Evolutionary conservation across 768 basidiomycete species (phyloP), one percentile per base, ranked within the genome.

Genomic region (Leccinum incarnatum): DNA sequence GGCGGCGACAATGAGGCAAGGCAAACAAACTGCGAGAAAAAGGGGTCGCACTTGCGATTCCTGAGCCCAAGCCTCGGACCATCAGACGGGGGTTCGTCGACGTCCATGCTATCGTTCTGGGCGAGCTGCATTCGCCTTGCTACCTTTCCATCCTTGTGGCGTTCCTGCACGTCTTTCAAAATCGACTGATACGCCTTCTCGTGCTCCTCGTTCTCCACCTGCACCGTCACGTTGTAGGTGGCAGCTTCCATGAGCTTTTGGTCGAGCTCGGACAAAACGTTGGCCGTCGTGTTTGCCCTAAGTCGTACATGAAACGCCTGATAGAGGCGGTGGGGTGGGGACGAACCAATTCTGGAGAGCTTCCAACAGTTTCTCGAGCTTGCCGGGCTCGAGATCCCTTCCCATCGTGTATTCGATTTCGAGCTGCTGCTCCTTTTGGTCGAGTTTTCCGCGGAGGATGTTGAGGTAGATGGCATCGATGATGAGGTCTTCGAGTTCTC

Each of bases 391-490:
- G n/a, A 98, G 77, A 74, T 99, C 96, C 55, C 96, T 76, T 0
- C 96, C 96, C 80, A 95, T 87, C 0, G 90, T 92, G 68, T 93
- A 94, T 73, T 96, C 91, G 36, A 98, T 86, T 72, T 96, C 91
- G 58, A 98, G 80, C 63, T 93, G 88, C 62, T 87, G 84, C 65
- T 91, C 83, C 70, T 92, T 91, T 75, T 98, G 96, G 74, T 98
- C 94, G 51, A 99, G 87, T 69, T 92, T 94, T 10, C 94, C 96
- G 52, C 86, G 85, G 37, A 99, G 80, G 40, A 97, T 78, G 70
- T 93, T 90, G 42, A 91, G 85, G 75, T 98, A 98, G 73, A 98
- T 95, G 11, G 91, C 91, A 67, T 98, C 95, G 72, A 99, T 98
- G 69, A 98, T 91, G 62, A 98, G 85, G 74, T 98, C 95, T 72